Conservation (phyloP, 257 asterid species). For the Echium plantagineum region DNA sequence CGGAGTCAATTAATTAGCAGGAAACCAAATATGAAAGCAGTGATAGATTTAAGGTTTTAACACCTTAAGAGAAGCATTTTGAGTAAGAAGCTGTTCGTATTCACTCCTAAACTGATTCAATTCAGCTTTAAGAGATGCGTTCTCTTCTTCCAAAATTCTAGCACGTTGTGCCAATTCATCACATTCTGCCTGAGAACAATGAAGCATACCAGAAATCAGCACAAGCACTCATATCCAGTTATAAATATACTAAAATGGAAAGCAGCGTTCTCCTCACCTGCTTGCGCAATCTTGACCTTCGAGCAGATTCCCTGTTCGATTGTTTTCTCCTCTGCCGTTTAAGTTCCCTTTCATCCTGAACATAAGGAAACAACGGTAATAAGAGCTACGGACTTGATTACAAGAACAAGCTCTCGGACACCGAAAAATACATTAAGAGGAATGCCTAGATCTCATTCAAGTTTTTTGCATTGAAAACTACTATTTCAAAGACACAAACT, state of each 20-base stretch:
- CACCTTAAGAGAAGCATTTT: conserved; percentile 89
- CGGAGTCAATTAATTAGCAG: background rate
- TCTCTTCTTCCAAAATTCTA: conserved; percentile 66
- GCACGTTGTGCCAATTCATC: conserved; percentile 90
- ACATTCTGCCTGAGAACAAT: conserved; percentile 69
- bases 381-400: background rate
- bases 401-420: too few relatives aligned
- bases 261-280: conserved; percentile 33
- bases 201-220: conserved; percentile 10
- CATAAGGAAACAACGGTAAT: conserved; percentile 11
- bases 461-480: background rate
- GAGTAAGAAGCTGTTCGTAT: conserved; percentile 61
- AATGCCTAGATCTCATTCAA: background rate
- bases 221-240: conserved; percentile 1
- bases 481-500: background rate
- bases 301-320: conserved; percentile 85
- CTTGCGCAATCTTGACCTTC: conserved; percentile 74
- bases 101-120: conserved; percentile 59
- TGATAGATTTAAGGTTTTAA: background rate
- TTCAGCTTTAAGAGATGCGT: conserved; percentile 74
- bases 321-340: conserved; percentile 79
- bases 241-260: background rate
- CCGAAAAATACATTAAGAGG: too few relatives aligned
- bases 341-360: conserved; percentile 81
- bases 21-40: background rate